A percentile compares a stretch with the other conserved stretches of the same genome.
phyloP scores from a whole-genome alignment of 805 yeast genomes.

The Candida tammaniensis region DNA sequence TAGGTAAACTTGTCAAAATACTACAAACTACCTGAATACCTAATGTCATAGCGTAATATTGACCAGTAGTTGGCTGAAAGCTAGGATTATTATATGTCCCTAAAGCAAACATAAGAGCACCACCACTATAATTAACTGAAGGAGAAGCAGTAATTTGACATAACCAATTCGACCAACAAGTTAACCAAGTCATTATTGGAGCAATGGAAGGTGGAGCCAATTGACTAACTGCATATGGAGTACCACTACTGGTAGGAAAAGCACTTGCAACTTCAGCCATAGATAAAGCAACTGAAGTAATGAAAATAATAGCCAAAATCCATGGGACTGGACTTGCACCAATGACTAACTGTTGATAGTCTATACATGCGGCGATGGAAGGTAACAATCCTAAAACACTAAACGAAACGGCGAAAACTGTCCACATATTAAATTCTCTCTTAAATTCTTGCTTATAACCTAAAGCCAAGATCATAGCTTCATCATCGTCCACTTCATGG shows the following conservation, averaged over 20 bases:
- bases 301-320: constrained; percentile 55
- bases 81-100: constrained; percentile 36
- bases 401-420: constrained; percentile 61
- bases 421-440: constrained; percentile 55
- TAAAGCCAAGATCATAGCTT: constrained; percentile 53
- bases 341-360: constrained; percentile 56
- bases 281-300: constrained; percentile 55
- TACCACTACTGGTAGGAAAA: constrained; percentile 67
- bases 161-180: constrained; percentile 65
- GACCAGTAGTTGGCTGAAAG: constrained; percentile 47
- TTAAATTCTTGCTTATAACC: constrained; percentile 65
- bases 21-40: constrained; percentile 50
- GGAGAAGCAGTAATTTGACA: constrained; percentile 64
- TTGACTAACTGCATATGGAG: constrained; percentile 66
- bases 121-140: constrained; percentile 56
- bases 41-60: constrained; percentile 48
- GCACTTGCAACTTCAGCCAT: constrained; percentile 66
- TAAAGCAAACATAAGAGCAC: constrained; percentile 54
- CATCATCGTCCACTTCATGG: constrained; percentile 47
- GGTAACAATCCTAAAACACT: constrained; percentile 64
- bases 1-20: constrained; percentile 50
- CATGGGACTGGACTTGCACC: constrained; percentile 63
- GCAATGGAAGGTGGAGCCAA: constrained; percentile 54
- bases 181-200: constrained; percentile 57
- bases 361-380: constrained; percentile 61